Evolutionary conservation across 441 rosid species (phyloP).

Genomic region (Syzygium malaccense): DNA sequence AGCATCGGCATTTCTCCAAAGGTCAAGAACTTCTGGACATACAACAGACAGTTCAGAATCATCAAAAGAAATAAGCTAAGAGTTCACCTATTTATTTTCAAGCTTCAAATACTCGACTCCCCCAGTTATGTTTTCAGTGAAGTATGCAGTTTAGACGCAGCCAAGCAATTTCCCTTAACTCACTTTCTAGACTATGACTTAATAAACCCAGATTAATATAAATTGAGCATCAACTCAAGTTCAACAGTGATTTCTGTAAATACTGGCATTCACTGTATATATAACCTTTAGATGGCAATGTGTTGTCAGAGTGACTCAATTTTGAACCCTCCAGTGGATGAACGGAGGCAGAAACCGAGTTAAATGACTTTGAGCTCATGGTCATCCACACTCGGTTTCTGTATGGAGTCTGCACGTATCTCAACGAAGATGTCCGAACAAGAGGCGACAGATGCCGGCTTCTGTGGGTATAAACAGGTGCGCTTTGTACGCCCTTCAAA

Average conservation of each 20-base stretch:
- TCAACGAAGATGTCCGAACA: slow-evolving; percentile 21
- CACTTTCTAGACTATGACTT: not conserved
- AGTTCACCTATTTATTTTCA: not conserved
- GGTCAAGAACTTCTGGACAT: slow-evolving; percentile 55
- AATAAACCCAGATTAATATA: slow-evolving; percentile 3
- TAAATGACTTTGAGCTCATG: slow-evolving; percentile 31
- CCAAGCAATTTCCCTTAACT: not conserved
- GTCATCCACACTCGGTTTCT: slow-evolving; percentile 17
- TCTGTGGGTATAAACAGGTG: slow-evolving; percentile 23
- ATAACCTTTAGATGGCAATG: slow-evolving; percentile 60
- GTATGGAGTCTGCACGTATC: slow-evolving; percentile 15
- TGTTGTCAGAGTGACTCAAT: slow-evolving; percentile 31
- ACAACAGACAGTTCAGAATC: slow-evolving; percentile 1
- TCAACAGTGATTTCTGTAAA: not conserved
- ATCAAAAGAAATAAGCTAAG: not conserved
- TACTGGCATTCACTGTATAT: not conserved
- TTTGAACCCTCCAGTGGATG: slow-evolving; percentile 35
- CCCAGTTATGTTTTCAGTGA: not conserved
- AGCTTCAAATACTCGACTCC: not conserved
- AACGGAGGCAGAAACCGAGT: slow-evolving; percentile 42
- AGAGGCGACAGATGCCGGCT: slow-evolving; percentile 20
- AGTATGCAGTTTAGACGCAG: not conserved
- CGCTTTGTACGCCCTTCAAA: slow-evolving; percentile 30
- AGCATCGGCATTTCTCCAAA: slow-evolving; percentile 74
- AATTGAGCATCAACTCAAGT: not conserved